These are phyloP conservation scores for Fusarium phyllophilum DNA, from an alignment of 2,329 filamentous ascomycete genomes.

Conservation along the genomic window DNA sequence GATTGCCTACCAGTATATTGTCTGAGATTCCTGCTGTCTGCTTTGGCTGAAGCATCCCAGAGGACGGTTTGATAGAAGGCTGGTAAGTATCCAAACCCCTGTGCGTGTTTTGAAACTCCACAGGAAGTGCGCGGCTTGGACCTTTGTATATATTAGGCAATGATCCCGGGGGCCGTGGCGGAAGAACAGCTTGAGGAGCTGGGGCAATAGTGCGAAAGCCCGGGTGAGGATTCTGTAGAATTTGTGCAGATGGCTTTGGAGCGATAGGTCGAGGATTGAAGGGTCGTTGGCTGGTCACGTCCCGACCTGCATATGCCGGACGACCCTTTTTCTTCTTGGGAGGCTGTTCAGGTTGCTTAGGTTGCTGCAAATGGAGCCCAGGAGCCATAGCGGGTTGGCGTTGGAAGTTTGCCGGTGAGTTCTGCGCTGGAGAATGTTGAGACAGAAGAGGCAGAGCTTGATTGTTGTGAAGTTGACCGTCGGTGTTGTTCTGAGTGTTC, in stretches of 20 bases:
- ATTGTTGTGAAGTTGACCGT: background rate
- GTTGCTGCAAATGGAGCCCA: slow-evolving; percentile 4
- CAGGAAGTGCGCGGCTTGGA: background rate
- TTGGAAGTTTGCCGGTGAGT: slow-evolving; percentile 37
- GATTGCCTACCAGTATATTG: background rate
- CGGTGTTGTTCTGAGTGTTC: slow-evolving; percentile 44
- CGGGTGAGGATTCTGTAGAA: background rate
- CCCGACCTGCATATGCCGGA: slow-evolving; percentile 58
- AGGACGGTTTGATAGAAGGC: background rate
- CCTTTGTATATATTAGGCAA: background rate
- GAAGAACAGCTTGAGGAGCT: background rate
- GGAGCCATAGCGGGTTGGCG: slow-evolving; percentile 31
- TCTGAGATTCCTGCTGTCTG: background rate
- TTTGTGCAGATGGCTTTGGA: slow-evolving; percentile 41
- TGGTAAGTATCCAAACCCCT: background rate
- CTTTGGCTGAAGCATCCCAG: background rate
- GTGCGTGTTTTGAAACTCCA: background rate
- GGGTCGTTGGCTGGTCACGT: slow-evolving; percentile 45
- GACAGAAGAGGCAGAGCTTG: slow-evolving; percentile 5
- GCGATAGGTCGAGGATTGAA: slow-evolving; percentile 48
- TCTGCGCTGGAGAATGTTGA: background rate
- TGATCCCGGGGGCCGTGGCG: background rate
- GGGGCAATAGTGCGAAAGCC: slow-evolving; percentile 24
- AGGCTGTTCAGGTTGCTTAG: slow-evolving; percentile 4
- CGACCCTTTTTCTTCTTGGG: slow-evolving; percentile 57